These are phyloP conservation scores for Coniochaeta sp. DNA, from an alignment of 2,329 filamentous ascomycete genomes.

Conservation along the genomic window DNA sequence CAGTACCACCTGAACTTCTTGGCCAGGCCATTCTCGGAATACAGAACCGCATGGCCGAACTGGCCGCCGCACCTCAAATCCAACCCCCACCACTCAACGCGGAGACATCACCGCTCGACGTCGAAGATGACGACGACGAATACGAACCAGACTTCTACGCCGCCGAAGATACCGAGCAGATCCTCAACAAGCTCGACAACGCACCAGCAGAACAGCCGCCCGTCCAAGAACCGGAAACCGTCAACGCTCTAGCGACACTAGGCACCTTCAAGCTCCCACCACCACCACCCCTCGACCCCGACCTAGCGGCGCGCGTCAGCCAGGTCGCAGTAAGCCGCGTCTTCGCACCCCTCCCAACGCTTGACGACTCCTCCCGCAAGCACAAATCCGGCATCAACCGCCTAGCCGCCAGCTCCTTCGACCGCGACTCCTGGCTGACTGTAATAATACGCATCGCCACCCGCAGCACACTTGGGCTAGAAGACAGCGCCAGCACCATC, in stretches of 20 bases:
- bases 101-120: conserved; percentile 52
- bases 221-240: conserved; percentile 33
- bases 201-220: conserved; percentile 47
- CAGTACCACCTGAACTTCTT: conserved; percentile 61
- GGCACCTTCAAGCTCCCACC: conserved; percentile 74
- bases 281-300: conserved; percentile 64
- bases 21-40: conserved; percentile 66
- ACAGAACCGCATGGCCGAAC: conserved; percentile 10
- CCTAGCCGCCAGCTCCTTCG: conserved; percentile 75
- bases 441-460: conserved; percentile 81
- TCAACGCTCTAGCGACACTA: conserved; percentile 52
- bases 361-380: conserved; percentile 61
- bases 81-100: conserved; percentile 43
- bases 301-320: conserved; percentile 66
- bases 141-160: conserved; percentile 85
- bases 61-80: conserved; percentile 32
- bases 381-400: conserved; percentile 70
- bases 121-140: conserved; percentile 74
- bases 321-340: conserved; percentile 69
- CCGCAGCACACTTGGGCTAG: conserved; percentile 63
- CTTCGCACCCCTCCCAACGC: conserved; percentile 66
- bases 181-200: conserved; percentile 68
- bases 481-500: conserved; percentile 41
- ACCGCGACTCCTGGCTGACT: conserved; percentile 85
- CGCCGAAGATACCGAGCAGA: conserved; percentile 69